A percentile compares a stretch with the other conserved stretches of the same genome.
These are phyloP conservation scores for Bruguiera parviflora DNA, from an alignment of 345 rosid genomes.

Conservation along the genomic window DNA sequence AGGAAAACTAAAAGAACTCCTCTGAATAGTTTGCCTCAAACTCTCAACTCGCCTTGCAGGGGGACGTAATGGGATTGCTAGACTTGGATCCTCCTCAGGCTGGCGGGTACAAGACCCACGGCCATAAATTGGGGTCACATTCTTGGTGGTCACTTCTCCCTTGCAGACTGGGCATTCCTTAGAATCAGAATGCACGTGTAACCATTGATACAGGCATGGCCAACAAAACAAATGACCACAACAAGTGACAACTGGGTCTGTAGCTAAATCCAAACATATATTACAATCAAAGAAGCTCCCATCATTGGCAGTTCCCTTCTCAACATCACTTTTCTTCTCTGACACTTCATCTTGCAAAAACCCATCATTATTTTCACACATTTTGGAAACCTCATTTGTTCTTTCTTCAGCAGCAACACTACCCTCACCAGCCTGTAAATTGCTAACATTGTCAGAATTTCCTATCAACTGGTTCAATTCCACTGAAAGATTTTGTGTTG, in stretches of 20 bases:
- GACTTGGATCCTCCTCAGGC: conserved; percentile 51
- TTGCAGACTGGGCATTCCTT: conserved; percentile 97
- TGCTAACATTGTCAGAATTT: conserved; percentile 38
- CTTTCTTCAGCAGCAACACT: conserved; percentile 75
- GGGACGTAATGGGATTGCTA: conserved; percentile 81
- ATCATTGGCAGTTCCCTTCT: conserved; percentile 50
- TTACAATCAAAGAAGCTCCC: conserved; percentile 53
- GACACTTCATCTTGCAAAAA: conserved; percentile 47
- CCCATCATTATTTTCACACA: conserved; percentile 64
- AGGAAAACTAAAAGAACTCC: conserved; percentile 59
- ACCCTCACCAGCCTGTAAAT: conserved; percentile 83
- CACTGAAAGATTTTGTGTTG: conserved; percentile 46
- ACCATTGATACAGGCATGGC: conserved; percentile 32
- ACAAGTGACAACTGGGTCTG: conserved; percentile 30
- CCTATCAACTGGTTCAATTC: conserved; percentile 58
- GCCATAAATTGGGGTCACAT: conserved; percentile 84
- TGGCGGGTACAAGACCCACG: conserved; percentile 54
- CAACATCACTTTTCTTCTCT: conserved; percentile 53
- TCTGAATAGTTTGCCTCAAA: conserved; percentile 72
- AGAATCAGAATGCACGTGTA: conserved; percentile 55
- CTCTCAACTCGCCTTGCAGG: conserved; percentile 78
- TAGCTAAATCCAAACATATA: conserved; percentile 30
- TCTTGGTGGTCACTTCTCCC: conserved; percentile 78
- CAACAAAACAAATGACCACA: conserved; percentile 37
- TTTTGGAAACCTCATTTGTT: conserved; percentile 52